A percentile compares a stretch with the other conserved stretches of the same genome.
These are phyloP conservation scores for Sclerotinia glacialis DNA, from an alignment of 2,329 filamentous ascomycete species.

Conservation along the genomic window DNA sequence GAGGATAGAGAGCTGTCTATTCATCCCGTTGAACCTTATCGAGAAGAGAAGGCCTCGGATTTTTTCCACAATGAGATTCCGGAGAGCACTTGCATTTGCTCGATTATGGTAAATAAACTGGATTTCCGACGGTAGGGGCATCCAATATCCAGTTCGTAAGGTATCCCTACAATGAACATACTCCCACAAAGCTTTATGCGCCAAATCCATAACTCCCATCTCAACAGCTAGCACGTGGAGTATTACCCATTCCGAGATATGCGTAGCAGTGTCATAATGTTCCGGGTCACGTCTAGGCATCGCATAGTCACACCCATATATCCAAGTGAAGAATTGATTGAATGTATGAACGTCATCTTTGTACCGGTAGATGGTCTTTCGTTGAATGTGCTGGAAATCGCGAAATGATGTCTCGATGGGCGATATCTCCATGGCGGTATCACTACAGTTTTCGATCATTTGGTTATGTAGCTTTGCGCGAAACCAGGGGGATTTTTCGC, in stretches of 20 bases:
- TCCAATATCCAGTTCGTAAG: not conserved
- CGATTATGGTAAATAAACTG: not conserved
- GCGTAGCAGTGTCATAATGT: not conserved
- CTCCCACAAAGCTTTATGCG: not conserved
- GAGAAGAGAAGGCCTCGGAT: not conserved
- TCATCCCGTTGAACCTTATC: not conserved
- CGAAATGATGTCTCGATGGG: not conserved
- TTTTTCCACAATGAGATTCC: not conserved
- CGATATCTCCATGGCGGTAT: not conserved
- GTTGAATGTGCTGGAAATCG: not conserved
- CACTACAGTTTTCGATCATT: not conserved
- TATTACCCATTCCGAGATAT: constrained; percentile 12
- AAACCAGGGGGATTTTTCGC: constrained; percentile 14
- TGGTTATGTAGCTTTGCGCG: not conserved
- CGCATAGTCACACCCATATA: not conserved
- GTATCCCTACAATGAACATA: not conserved
- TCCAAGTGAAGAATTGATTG: constrained; percentile 13
- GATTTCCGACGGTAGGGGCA: constrained; percentile 6
- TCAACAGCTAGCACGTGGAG: constrained; percentile 2
- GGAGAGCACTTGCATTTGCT: not conserved
- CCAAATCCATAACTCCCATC: constrained; percentile 7
- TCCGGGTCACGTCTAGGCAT: not conserved
- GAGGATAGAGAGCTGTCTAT: not conserved
- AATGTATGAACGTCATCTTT: constrained; percentile 13
- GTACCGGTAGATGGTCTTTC: not conserved